A percentile compares a stretch with the other conserved stretches of the same genome.
phyloP scores from a whole-genome alignment of 345 rosid genomes.

The Salix koriyanagi region DNA sequence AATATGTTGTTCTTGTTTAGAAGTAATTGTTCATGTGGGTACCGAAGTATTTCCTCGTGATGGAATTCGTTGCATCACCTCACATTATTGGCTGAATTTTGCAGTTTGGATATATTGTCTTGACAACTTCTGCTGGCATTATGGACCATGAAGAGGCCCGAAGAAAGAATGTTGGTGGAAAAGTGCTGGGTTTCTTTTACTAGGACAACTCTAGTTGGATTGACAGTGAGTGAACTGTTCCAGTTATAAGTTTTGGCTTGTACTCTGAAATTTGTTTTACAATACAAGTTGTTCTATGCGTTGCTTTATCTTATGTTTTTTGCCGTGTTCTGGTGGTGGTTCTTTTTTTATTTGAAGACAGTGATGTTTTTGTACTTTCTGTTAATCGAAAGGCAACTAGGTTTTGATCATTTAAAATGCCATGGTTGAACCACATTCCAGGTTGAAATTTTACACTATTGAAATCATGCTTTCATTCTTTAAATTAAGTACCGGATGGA shows the following conservation, averaged over 20 bases:
- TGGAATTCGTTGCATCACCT: background rate
- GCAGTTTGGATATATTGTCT: constrained; percentile 29
- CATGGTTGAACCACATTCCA: background rate
- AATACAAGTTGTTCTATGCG: background rate
- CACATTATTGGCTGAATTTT: background rate
- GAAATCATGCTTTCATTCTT: background rate
- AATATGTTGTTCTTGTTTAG: background rate
- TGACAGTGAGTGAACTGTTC: background rate
- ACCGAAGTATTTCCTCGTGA: background rate
- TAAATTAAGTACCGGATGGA: too few relatives aligned
- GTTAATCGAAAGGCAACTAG: background rate
- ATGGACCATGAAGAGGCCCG: constrained; percentile 30
- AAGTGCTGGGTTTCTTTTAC: constrained; percentile 17
- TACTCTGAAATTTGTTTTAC: background rate
- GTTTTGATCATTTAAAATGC: background rate
- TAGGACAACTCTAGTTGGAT: background rate
- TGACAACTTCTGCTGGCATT: constrained; percentile 31
- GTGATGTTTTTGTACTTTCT: background rate
- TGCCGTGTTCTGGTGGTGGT: background rate
- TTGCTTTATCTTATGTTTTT: background rate
- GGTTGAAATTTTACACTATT: background rate
- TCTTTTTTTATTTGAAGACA: background rate
- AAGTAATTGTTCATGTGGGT: background rate
- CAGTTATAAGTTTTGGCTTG: background rate
- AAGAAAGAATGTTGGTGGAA: constrained; percentile 14